Evolutionary conservation across 1,139 yeast genomes (phyloP), one percentile per base, ranked within the genome.

Genomic region (Pichia sp.): DNA sequence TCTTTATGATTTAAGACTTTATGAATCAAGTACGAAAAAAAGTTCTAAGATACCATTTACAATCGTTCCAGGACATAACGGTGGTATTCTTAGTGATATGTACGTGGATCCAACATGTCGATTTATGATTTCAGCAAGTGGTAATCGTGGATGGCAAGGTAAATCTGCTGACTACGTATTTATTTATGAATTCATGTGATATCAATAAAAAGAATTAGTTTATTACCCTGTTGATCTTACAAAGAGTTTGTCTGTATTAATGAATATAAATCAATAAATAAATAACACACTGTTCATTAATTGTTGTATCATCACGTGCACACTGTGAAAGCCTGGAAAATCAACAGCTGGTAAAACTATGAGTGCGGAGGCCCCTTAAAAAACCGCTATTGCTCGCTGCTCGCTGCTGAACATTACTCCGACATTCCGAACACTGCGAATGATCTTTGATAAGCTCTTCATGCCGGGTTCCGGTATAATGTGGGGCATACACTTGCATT

Each of bases 111-210:
- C 89, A 35, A 84, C 92, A 1, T 89, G 95, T 39, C 69, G 92
- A 53, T 92, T 86, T 62, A 73, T 92, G 80, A 77, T 90, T 12
- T 83, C 96, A 59, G 82, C 97, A 1, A 85, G 96, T 63, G 98
- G 98, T 7, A 87, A 85, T 55, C 75, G 97, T 58, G 98, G 98
- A 4, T 90, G 97, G 97, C 92, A 84, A 57, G 86, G 95, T 3
- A 67, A 70, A 30, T 76, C 81, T 35, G 84, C 95, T 0, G 98
- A 92, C 51, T 76, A 82, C 28, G 85, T 86, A 7, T 73, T 89
- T 56, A 71, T 89, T 35, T 90, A 89, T 62, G 95, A 89, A 59
- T 80, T 90, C 35, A 38, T 56, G 34, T 30, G 24, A 30, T 24
- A 29, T 33, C 28, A 26, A 9, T 6, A 9, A 26, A 9, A 26